Base-by-base conservation (phyloP, 306 rosid species). In the Alnus rubra region DNA sequence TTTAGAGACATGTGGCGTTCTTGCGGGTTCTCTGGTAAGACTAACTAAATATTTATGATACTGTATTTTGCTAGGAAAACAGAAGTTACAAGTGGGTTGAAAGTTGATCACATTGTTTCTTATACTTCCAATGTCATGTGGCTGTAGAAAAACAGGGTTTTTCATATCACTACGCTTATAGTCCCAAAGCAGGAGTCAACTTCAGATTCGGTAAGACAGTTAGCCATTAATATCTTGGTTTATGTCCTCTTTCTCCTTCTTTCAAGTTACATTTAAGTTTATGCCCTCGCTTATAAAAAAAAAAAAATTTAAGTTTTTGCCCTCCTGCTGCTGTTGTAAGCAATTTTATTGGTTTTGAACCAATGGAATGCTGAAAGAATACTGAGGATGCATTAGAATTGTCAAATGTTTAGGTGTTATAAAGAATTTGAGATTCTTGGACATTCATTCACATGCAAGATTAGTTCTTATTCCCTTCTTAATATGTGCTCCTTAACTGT, bases 161-260 rank as follows among this genome's bases (percentile, higher is more conserved):
- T 96, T 78, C 96, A 96, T 73, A 90, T 96, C 76, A 90, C 97
- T 53, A 93, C 98, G 6, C 97, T 96, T 47, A 93, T 96, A 76
- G 87, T 96, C 71, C 99, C 99, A 52, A 96, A 96, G 96, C 99
- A 93, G 83, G 99, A 96, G 76, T 89, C 99, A 39, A 96, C 98
- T 62, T 89, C 99, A 75, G 99, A 96, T 88, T 90, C 96, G 82
- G 99, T 96, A 89, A 88, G 97, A 84, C 69, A 50, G 73, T 71
- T 55, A 6, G 69, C 78, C 52, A 1, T 9, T 68, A 42, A 42
- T 69, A 69, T 81, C 76, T 75, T 74, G 37, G 53, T 50, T 76
- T 74, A 54, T 78, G 71, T 50, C 49, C 12, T 63, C n/a, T 67
- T 31, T 42, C 9, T 7, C 19, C 35, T 9, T 9, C 42, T 42